phyloP scores from a whole-genome alignment of 1,139 yeast genomes.

The Diutina pseudorugosa region DNA sequence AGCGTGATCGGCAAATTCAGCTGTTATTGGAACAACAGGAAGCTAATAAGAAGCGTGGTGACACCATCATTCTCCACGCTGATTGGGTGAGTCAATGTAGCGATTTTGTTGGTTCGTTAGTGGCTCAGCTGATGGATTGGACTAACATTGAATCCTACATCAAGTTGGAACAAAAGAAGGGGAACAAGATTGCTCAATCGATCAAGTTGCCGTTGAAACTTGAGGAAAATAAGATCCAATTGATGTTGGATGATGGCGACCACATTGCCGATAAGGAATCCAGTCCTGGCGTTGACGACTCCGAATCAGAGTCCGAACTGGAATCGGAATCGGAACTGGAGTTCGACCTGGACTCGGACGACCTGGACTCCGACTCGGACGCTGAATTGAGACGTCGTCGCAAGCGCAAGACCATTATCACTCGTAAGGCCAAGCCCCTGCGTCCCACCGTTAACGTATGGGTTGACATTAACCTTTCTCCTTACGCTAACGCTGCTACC shows the following conservation, averaged over 20 bases:
- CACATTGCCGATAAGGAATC: conserved; percentile 11
- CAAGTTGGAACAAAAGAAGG: conserved; percentile 53
- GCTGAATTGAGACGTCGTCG: conserved; percentile 9
- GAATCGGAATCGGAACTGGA: conserved; percentile 9
- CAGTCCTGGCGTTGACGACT: conserved; percentile 6
- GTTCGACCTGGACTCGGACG: conserved; percentile 15
- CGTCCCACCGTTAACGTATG: conserved; percentile 32
- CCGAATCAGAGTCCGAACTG: neutral
- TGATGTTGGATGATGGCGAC: conserved; percentile 39
- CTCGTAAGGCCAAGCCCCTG: conserved; percentile 12
- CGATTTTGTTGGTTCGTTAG: conserved; percentile 47
- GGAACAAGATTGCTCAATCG: conserved; percentile 48
- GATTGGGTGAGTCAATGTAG: conserved; percentile 64
- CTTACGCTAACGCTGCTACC: conserved; percentile 83
- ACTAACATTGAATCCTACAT: conserved; percentile 70
- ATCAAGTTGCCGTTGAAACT: conserved; percentile 64
- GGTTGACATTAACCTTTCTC: conserved; percentile 59
- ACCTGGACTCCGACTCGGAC: conserved; percentile 18
- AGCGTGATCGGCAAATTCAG: conserved; percentile 60
- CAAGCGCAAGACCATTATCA: conserved; percentile 5
- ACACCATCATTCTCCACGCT: conserved; percentile 58
- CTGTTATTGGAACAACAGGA: conserved; percentile 56
- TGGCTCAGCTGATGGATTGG: conserved; percentile 94
- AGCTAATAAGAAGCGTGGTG: conserved; percentile 56
- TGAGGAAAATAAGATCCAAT: conserved; percentile 52